Evolutionary conservation across 1,284 basidiomycete genomes (phyloP), one percentile per base, ranked within the genome.

Genomic region (Malassezia psittaci): DNA sequence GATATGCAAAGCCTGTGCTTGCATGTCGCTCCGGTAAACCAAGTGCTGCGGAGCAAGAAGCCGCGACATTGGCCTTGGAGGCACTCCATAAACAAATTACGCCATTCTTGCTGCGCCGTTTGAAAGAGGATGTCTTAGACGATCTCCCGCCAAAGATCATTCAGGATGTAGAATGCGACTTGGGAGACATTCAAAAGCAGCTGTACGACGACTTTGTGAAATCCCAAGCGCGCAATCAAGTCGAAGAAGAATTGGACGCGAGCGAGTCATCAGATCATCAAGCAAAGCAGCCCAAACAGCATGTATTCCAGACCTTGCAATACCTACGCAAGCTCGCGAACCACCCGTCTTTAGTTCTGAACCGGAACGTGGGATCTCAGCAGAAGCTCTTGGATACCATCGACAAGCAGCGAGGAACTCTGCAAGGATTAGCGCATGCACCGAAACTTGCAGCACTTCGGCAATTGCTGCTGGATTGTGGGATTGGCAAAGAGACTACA

Each of bases 71-170:
- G 59, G 94, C 94, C 0, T 79, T 99, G 16, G 94, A 98, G 74
- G 89, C 91, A 1, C 76, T 99, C 48, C 94, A 98, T 76, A 98
- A 98, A 77, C 94, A 99, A 79, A 93, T 98, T 29, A 78, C 98
- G n/a, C 94, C 94, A 0, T 99, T 99, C 83, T 78, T 99, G 32
- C 81, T 99, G 29, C 87, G 94, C 48, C 85, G 94, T 18, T 78
- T 99, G 68, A 99, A 99, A 75, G 94, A 99, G 76, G 91, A 99
- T 70, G 94, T 98, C 19, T 79, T 99, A 58, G 79, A 90, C 66
- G 94, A 99, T 73, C 80, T 99, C 2, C 94, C 94, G 0, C 94
- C 94, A 2, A 98, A 99, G 79, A 99, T 99, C 75, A 98, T 99
- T 61, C 94, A 99, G 77, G 94, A 99, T 74, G 96, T 98, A 76